Evolutionary conservation across 352 stramenopile genomes (phyloP), one percentile per base, ranked within the genome.

Genomic region (Globisporangium cederbergense): DNA sequence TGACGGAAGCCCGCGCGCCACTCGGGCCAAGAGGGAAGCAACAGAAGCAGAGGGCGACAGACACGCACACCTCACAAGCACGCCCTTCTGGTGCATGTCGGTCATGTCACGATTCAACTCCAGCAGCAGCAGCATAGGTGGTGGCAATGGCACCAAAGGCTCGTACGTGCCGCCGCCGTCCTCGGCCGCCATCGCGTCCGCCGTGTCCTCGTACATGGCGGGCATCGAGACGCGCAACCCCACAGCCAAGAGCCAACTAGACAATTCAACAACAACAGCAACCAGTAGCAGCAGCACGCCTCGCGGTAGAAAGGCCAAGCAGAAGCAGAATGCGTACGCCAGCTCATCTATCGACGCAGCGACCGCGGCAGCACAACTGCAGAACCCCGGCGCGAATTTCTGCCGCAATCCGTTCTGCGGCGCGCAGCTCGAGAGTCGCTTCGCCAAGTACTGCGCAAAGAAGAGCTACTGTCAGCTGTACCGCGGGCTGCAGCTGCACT

Each of bases 331-430:
- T 4, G 40, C 40, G 40, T 1, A 51, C 14, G 6, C 32, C 25
- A 43, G 30, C 8, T 25, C 30, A n/a, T 57, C 51, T 1, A 4
- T 55, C 6, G 50, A 55, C 10, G 2, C 58, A 43, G 30, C 10
- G 28, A 7, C 30, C 2, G 34, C 58, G 53, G 38, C 60, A 14
- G 46, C 20, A 9, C 49, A 54, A 30, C 49, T 54, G 50, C 30
- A 36, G 25, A 55, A 40, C 50, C 50, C 14, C 13, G 22, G 13
- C 51, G 46, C 30, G 43, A 71, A 76, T 43, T 43, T 65, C 13
- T 86, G 77, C 60, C 42, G 61, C 28, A 91, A 88, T 47, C 82
- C 76, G 25, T 89, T 89, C 65, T 91, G 82, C 47, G 58, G 67
- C n/a, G 45, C 69, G 20, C 13, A 25, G 46, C 60, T 91, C 55